Percentiles rank a stretch among this genome's conserved stretches.
Evolutionary conservation across 768 basidiomycete species (phyloP).

Genomic region (Boletus tylopilopsis): DNA sequence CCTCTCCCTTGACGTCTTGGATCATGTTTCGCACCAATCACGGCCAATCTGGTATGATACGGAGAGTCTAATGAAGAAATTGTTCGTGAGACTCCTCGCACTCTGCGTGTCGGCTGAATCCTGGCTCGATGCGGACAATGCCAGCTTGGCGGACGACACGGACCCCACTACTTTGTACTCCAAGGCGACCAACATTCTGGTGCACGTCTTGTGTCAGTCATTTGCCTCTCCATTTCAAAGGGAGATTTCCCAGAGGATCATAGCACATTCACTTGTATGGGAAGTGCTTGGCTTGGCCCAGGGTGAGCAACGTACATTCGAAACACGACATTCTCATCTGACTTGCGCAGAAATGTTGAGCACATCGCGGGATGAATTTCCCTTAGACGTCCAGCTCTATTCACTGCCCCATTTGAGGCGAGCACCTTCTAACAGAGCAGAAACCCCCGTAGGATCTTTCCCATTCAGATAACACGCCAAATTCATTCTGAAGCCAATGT

Average conservation of each 20-base stretch:
- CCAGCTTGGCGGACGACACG: constrained; percentile 36
- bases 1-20: constrained; percentile 51
- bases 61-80: constrained; percentile 43
- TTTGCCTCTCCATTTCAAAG: constrained; percentile 19
- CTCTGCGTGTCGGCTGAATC: constrained; percentile 54
- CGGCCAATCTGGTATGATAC: constrained; percentile 48
- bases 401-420: constrained; percentile 34
- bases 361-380: constrained; percentile 34
- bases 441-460: constrained; percentile 31
- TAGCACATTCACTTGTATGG: constrained; percentile 21
- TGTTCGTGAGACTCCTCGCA: constrained; percentile 49
- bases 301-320: constrained; percentile 1
- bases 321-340: background rate
- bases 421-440: constrained; percentile 28
- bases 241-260: constrained; percentile 18
- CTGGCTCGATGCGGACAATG: constrained; percentile 50
- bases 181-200: constrained; percentile 41
- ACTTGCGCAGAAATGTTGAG: constrained; percentile 33
- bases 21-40: constrained; percentile 45
- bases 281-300: constrained; percentile 15
- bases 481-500: constrained; percentile 12
- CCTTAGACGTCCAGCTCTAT: constrained; percentile 39
- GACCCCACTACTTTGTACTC: constrained; percentile 49
- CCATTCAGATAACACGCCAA: background rate
- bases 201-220: constrained; percentile 41